Evolutionary conservation across 441 rosid species (phyloP), one percentile per base, ranked within the genome.

Genomic region (Adansonia madagascariensis): DNA sequence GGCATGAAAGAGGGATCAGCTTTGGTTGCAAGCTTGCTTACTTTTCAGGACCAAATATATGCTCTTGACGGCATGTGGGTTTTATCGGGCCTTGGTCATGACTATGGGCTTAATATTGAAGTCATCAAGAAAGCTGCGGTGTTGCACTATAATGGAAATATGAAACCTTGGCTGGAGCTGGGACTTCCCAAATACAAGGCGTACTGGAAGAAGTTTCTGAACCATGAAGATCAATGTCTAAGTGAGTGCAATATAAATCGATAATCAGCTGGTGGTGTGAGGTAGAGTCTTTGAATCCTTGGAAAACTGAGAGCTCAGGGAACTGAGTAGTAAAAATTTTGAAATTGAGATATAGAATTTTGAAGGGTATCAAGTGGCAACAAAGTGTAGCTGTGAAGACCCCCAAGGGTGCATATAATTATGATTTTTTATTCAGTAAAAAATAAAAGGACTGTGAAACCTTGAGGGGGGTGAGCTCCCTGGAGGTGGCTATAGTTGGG

Each of bases 161-260:
- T 92, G 98, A 95, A 95, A 86, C 99, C 99, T 75, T 95, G 99
- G 99, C 91, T 93, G 52, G 99, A 96, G 82, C 79, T 96, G 80
- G 99, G 99, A 76, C 92, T 96, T 82, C 90, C 92, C 2, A 87
- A 84, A 80, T 96, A 94, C 83, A 96, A 87, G 84, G 76, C 8
- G 59, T 89, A 88, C 74, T 96, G 99, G 99, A 92, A 88, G 84
- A 88, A 87, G 85, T 91, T 81, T 88, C 78, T 96, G 60, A 94
- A 87, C 59, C 82, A 84, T 55, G 88, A 90, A 68, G 93, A 94
- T 77, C 84, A 73, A 56, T 86, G 86, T 77, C 84, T 96, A 86
- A 88, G 87, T 20, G 92, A 89, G 60, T 96, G 99, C 90, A 96
- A 94, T 82, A 92, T 96, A 80, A 90, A 89, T 88, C 89, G 93